Conservation (phyloP, 2,329 filamentous ascomycete genomes). For the Pseudopithomyces chartarum region DNA sequence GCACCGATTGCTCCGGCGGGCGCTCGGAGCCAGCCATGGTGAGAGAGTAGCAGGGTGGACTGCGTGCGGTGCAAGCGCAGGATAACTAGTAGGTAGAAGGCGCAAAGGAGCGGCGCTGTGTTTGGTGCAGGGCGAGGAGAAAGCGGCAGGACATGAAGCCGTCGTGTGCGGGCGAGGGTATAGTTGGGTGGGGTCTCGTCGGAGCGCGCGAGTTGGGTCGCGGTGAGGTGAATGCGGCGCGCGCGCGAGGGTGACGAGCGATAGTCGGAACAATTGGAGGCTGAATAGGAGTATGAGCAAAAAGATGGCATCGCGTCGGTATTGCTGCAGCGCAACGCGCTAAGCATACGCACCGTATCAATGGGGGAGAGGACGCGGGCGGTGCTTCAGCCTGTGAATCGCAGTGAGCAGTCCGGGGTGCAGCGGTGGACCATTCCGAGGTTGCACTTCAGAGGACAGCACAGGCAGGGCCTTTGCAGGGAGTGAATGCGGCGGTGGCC, state of each 20-base stretch:
- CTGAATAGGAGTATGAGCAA: conserved; percentile 14
- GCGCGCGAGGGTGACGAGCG: not conserved
- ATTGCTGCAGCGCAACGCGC: conserved; percentile 11
- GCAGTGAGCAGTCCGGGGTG: conserved; percentile 24
- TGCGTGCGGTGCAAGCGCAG: not conserved
- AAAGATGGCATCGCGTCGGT: conserved; percentile 1
- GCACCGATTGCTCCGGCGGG: conserved; percentile 24
- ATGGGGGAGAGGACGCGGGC: conserved; percentile 10
- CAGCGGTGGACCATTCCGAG: conserved; percentile 36
- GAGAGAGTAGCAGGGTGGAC: conserved; percentile 7
- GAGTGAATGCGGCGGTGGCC: conserved; percentile 7
- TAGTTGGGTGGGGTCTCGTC: conserved; percentile 9
- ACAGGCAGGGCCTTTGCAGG: conserved; percentile 11
- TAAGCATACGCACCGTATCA: conserved; percentile 20
- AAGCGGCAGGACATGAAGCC: conserved; percentile 19
- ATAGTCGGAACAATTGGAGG: conserved; percentile 7
- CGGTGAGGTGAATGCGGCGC: conserved; percentile 8
- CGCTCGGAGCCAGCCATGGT: conserved; percentile 40
- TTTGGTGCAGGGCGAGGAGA: not conserved
- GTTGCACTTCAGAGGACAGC: conserved; percentile 13
- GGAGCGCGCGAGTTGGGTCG: conserved; percentile 1
- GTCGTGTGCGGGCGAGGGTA: conserved; percentile 1
- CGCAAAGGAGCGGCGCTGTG: conserved; percentile 9
- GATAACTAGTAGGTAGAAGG: not conserved
- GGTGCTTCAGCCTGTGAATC: conserved; percentile 37